phyloP scores from a whole-genome alignment of 2,329 filamentous ascomycete genomes.

The Colletotrichum godetiae region DNA sequence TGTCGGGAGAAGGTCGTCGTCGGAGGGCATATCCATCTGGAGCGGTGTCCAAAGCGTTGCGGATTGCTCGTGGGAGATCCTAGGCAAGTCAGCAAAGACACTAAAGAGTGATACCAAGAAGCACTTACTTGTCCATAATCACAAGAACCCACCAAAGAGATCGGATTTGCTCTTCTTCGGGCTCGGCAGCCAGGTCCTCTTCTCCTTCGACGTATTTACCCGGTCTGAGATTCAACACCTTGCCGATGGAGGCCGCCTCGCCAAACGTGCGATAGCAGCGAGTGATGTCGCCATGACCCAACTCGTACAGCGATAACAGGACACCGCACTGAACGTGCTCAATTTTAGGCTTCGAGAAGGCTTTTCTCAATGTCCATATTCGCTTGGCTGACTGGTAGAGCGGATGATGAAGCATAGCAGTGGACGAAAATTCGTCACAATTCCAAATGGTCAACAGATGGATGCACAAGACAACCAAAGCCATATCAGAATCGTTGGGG shows the following conservation, averaged over 20 bases:
- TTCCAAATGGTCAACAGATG: slow-evolving; percentile 51
- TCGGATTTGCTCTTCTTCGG: slow-evolving; percentile 52
- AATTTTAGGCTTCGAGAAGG: slow-evolving; percentile 48
- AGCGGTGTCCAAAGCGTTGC: slow-evolving; percentile 45
- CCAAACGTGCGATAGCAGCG: slow-evolving; percentile 56
- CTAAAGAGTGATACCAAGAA: not conserved
- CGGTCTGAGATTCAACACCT: slow-evolving; percentile 49
- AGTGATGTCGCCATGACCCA: slow-evolving; percentile 54
- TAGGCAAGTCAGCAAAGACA: slow-evolving; percentile 25
- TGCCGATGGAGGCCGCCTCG: slow-evolving; percentile 51
- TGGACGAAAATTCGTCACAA: slow-evolving; percentile 48
- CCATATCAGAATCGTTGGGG: slow-evolving; percentile 44
- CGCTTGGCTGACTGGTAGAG: slow-evolving; percentile 53
- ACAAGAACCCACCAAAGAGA: slow-evolving; percentile 57
- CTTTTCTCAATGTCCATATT: slow-evolving; percentile 49
- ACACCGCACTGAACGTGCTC: slow-evolving; percentile 55
- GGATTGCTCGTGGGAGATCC: slow-evolving; percentile 46
- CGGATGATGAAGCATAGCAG: slow-evolving; percentile 53
- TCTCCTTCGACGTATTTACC: slow-evolving; percentile 48
- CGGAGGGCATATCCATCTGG: slow-evolving; percentile 49
- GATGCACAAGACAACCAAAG: slow-evolving; percentile 56
- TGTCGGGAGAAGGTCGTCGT: slow-evolving; percentile 49
- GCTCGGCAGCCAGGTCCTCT: slow-evolving; percentile 41
- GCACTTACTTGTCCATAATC: slow-evolving; percentile 55
- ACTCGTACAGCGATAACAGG: slow-evolving; percentile 55